Evolutionary conservation across 1,139 yeast genomes (phyloP), one percentile per base, ranked within the genome.

Genomic region (Candida sp.): DNA sequence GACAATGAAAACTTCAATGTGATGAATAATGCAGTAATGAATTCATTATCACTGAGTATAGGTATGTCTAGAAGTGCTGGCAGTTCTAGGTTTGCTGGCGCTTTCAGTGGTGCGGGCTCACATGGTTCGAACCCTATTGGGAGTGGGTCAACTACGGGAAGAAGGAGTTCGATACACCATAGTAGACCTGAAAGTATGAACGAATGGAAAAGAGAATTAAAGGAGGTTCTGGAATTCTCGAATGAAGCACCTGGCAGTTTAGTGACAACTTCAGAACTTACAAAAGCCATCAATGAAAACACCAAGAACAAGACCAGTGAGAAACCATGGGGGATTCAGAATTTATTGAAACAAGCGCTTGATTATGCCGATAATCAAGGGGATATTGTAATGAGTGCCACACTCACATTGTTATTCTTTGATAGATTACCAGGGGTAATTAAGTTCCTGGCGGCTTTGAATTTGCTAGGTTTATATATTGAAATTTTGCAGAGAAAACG

Each of bases 351-450:
- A 40, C 68, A 77, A 43, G 77, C 83, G 0, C 62, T 81, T 12
- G 73, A 74, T 22, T 83, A 79, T 59, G 75, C 86, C 32, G 57
- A 78, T 5, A 61, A 63, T 12, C 87, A 82, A 52, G 95, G 95
- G 0, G 89, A 85, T 53, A 61, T 83, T 22, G 70, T 83, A 22
- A 69, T 82, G 68, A 75, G 85, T 48, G 77, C 87, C 2, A 75
- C 88, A 0, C 55, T 87, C 27, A 68, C 84, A 0, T 56, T 84
- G 29, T 56, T 87, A 33, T 85, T 87, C 59, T 72, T 74, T 45
- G 71, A 70, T 5, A 54, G 55, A 39, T 51, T 57, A 41, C 47
- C 50, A 21, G 47, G 55, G 38, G 43, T 50, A 39, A 39, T 55
- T 37, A 39, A 52, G 32, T 41, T 54, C 30, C 53, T 38, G 12